Percentiles rank a stretch among this genome's conserved stretches.
Evolutionary conservation across 1,284 basidiomycete species (phyloP).

Genomic region (Tilletia setariae): DNA sequence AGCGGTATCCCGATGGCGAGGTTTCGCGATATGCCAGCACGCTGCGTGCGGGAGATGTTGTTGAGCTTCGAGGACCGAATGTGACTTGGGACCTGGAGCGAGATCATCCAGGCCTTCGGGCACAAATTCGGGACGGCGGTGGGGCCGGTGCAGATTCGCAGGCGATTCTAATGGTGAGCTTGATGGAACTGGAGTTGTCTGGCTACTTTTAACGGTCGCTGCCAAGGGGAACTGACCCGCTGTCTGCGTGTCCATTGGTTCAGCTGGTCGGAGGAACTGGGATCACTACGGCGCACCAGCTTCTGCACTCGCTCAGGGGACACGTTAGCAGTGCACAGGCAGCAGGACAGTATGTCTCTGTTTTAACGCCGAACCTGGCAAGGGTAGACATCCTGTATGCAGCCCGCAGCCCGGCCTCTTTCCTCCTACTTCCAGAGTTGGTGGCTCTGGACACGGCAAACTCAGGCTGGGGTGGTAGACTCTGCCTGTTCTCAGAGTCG

Average conservation of each 20-base stretch:
- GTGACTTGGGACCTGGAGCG: conserved; percentile 27
- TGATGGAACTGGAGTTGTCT: background rate
- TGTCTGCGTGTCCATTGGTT: too few relatives aligned
- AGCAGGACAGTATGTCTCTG: background rate
- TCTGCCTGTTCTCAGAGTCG: too few relatives aligned
- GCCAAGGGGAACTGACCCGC: too few relatives aligned
- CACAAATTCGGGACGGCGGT: too few relatives aligned
- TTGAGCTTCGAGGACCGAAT: conserved; percentile 35
- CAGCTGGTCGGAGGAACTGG: conserved; percentile 23
- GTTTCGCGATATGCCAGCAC: conserved; percentile 31
- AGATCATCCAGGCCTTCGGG: background rate
- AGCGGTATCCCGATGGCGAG: conserved; percentile 39
- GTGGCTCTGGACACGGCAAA: background rate
- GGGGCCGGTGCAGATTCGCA: conserved; percentile 8
- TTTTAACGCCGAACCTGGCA: background rate
- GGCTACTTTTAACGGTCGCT: too few relatives aligned
- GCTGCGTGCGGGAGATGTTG: conserved; percentile 20
- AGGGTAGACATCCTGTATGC: background rate
- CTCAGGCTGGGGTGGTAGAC: background rate
- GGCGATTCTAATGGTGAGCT: conserved; percentile 23
- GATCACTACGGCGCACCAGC: conserved; percentile 38
- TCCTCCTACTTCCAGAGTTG: conserved; percentile 1
- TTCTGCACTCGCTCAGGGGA: conserved; percentile 24
- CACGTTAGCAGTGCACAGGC: conserved; percentile 18
- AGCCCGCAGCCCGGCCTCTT: background rate